Evolutionary conservation across 768 basidiomycete genomes (phyloP).

Genomic region (Heimioporus sp.): DNA sequence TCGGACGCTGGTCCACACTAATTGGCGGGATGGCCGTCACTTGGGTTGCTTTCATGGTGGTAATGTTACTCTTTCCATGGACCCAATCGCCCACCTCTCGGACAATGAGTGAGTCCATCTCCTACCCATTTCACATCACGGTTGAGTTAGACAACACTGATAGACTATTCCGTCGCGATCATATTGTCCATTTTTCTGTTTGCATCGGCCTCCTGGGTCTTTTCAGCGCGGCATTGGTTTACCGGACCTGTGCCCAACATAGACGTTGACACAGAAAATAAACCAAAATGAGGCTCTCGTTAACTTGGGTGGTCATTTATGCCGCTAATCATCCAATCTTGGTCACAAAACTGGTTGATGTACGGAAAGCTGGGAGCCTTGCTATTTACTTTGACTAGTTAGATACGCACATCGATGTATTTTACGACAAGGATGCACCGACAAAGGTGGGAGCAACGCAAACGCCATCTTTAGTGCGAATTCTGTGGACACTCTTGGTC

Average conservation of each 20-base stretch:
- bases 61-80: conserved; percentile 35
- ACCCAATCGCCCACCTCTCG: conserved; percentile 16
- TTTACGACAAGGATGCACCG: conserved; percentile 89
- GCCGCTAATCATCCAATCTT: not conserved
- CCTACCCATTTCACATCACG: not conserved
- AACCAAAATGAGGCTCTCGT: not conserved
- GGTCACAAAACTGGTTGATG: not conserved
- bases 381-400: not conserved
- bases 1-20: conserved; percentile 28
- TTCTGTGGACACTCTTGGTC: conserved; percentile 76
- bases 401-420: conserved; percentile 8
- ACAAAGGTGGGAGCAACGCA: conserved; percentile 79
- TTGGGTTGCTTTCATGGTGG: conserved; percentile 34
- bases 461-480: conserved; percentile 82
- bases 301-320: no score
- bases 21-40: conserved; percentile 29
- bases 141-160: not conserved
- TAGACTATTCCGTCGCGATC: conserved; percentile 29
- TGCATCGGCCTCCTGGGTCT: conserved; percentile 30
- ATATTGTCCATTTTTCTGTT: conserved; percentile 31
- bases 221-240: conserved; percentile 36
- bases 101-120: conserved; percentile 33
- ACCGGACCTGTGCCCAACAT: conserved; percentile 34
- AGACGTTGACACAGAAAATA: not conserved
- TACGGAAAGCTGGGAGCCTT: not conserved